A percentile compares a stretch with the other conserved stretches of the same genome.
Conservation (phyloP, 345 rosid species). For the Rubroshorea leprosula region DNA sequence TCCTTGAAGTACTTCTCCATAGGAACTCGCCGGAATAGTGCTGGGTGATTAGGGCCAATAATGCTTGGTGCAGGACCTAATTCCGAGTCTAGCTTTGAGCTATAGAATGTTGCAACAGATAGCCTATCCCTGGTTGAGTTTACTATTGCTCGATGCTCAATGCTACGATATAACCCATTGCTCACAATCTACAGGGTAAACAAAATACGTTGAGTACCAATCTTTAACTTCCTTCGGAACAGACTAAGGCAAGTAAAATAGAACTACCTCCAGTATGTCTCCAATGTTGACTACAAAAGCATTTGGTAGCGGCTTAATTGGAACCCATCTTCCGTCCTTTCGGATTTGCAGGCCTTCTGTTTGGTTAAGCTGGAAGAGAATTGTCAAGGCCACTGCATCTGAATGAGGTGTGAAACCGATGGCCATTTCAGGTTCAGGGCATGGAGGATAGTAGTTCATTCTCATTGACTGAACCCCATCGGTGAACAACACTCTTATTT, state of each 20-base stretch:
- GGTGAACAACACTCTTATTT: slow-evolving; percentile 27
- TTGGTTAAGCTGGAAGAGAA: slow-evolving; percentile 24
- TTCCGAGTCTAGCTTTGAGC: background rate
- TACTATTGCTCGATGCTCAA: background rate
- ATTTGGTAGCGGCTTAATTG: slow-evolving; percentile 22
- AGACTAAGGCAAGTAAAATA: too few relatives aligned
- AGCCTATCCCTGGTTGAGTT: background rate
- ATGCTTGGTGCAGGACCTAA: background rate
- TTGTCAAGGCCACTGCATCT: slow-evolving; percentile 21
- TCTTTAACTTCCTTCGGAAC: too few relatives aligned
- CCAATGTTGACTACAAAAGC: slow-evolving; percentile 27
- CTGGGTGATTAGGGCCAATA: background rate
- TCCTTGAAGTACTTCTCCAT: slow-evolving; percentile 21
- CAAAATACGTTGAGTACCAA: too few relatives aligned
- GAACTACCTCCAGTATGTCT: slow-evolving; percentile 24
- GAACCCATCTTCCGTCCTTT: slow-evolving; percentile 29
- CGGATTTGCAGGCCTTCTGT: slow-evolving; percentile 24
- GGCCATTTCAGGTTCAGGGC: slow-evolving; percentile 41
- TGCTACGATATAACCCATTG: background rate
- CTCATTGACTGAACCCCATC: slow-evolving; percentile 44
- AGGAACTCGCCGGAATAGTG: slow-evolving; percentile 16
- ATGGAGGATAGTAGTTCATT: slow-evolving; percentile 51
- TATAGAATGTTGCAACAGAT: background rate
- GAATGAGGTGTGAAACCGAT: slow-evolving; percentile 43
- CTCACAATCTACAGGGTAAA: too few relatives aligned